Percentiles rank a stretch among this genome's conserved stretches.
Evolutionary conservation across 2,329 filamentous ascomycete genomes (phyloP).

Genomic region (Pestalotiopsis sp.): DNA sequence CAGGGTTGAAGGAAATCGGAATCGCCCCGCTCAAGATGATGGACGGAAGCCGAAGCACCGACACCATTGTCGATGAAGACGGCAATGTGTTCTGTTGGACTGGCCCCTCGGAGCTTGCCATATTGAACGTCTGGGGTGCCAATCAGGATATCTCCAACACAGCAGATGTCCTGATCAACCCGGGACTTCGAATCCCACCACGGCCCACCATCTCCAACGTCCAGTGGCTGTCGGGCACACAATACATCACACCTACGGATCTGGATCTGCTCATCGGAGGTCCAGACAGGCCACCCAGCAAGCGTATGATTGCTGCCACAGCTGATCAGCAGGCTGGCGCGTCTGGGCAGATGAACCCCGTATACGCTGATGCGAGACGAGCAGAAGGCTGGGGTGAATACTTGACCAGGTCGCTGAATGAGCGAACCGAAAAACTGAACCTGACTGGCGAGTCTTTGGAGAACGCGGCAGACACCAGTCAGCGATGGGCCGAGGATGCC

Average conservation of each 20-base stretch:
- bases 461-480: constrained; percentile 76
- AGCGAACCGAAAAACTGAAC: constrained; percentile 85
- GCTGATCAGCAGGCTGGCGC: constrained; percentile 70
- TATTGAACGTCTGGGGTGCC: constrained; percentile 84
- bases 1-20: constrained; percentile 82
- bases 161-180: constrained; percentile 79
- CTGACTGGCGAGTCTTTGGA: constrained; percentile 86
- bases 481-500: constrained; percentile 84
- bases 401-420: constrained; percentile 83
- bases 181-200: constrained; percentile 70
- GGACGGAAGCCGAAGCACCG: constrained; percentile 72
- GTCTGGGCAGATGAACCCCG: constrained; percentile 34
- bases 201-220: constrained; percentile 93
- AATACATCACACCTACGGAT: constrained; percentile 84
- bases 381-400: constrained; percentile 76
- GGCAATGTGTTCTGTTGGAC: constrained; percentile 89
- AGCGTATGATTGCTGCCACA: constrained; percentile 82
- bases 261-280: constrained; percentile 91
- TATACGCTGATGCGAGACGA: constrained; percentile 35
- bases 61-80: constrained; percentile 71
- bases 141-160: constrained; percentile 64
- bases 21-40: constrained; percentile 68
- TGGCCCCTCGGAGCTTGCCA: constrained; percentile 80
- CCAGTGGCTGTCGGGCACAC: constrained; percentile 95
- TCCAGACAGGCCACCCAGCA: constrained; percentile 83